Evolutionary conservation across 2,329 filamentous ascomycete species (phyloP).

Genomic region (Calonectria honghensis): DNA sequence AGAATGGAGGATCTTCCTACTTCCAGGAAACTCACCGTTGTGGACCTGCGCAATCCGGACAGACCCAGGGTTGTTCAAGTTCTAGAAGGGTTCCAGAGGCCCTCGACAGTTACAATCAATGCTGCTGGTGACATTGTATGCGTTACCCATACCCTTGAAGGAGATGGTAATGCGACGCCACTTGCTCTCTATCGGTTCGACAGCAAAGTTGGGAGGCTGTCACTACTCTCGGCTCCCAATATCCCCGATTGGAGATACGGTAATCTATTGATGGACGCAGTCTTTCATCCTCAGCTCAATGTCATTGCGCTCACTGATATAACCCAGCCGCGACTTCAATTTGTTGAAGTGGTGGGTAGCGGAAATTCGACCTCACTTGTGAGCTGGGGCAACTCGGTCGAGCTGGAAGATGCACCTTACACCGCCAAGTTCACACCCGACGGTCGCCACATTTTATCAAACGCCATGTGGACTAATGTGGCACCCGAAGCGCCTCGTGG

Average conservation of each 20-base stretch:
- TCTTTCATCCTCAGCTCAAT: neutral
- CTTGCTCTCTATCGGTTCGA: neutral
- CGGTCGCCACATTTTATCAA: neutral
- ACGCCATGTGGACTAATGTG: neutral
- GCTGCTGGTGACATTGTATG: neutral
- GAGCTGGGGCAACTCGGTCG: neutral
- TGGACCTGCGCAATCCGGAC: neutral
- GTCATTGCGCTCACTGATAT: neutral
- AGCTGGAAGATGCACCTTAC: neutral
- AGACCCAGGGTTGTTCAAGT: neutral
- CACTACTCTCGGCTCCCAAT: neutral
- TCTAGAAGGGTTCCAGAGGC: neutral
- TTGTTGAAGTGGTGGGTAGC: neutral
- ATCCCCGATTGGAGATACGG: neutral
- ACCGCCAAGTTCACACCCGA: neutral
- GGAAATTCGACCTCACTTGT: neutral
- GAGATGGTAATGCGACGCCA: neutral
- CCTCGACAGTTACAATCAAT: neutral
- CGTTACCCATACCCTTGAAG: neutral
- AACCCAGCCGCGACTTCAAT: neutral
- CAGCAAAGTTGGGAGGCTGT: neutral
- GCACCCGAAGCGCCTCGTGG: neutral
- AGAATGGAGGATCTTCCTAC: constrained; percentile 1
- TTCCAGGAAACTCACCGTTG: neutral
- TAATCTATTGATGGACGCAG: neutral